phyloP scores from a whole-genome alignment of 1,284 basidiomycete species.

The Trichosporon ovoides region DNA sequence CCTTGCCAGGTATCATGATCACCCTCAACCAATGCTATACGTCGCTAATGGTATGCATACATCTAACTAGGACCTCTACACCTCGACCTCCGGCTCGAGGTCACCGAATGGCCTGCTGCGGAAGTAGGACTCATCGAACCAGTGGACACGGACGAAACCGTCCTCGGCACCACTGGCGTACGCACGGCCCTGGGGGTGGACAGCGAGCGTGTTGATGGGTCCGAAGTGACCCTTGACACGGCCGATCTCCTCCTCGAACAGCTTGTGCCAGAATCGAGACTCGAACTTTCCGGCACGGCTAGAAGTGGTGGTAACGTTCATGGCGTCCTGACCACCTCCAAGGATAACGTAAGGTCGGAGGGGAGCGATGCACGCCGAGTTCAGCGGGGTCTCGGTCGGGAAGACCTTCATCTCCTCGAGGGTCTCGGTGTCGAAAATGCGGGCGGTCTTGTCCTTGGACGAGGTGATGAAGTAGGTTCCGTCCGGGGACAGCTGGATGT shows the following conservation, averaged over 20 bases:
- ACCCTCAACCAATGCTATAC: slow-evolving; percentile 2
- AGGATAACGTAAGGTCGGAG: slow-evolving; percentile 82
- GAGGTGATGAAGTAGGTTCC: slow-evolving; percentile 93
- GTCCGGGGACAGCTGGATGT: slow-evolving; percentile 86
- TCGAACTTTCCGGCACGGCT: slow-evolving; percentile 95
- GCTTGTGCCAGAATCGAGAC: slow-evolving; percentile 96
- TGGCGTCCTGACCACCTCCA: slow-evolving; percentile 96
- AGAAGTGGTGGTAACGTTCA: slow-evolving; percentile 94
- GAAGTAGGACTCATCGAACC: slow-evolving; percentile 86
- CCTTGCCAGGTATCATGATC: too few species aligned
- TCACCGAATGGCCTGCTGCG: slow-evolving; percentile 83
- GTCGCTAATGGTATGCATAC: slow-evolving; percentile 3
- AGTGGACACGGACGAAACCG: slow-evolving; percentile 84
- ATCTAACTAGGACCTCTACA: slow-evolving; percentile 18
- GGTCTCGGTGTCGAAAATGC: slow-evolving; percentile 84
- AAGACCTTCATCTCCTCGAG: slow-evolving; percentile 90
- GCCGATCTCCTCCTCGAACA: slow-evolving; percentile 97
- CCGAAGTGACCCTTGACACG: slow-evolving; percentile 91
- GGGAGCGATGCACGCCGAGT: slow-evolving; percentile 84
- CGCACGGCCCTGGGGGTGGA: slow-evolving; percentile 80
- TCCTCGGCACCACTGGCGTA: slow-evolving; percentile 97
- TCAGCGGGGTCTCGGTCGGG: slow-evolving; percentile 88
- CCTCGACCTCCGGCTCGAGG: slow-evolving; percentile 61
- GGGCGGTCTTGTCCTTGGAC: slow-evolving; percentile 92
- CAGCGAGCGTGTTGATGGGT: slow-evolving; percentile 96